Percentiles rank a stretch among this genome's conserved stretches.
Evolutionary conservation across 768 basidiomycete genomes (phyloP).

Genomic region (Leucocoprinus birnbaumii): DNA sequence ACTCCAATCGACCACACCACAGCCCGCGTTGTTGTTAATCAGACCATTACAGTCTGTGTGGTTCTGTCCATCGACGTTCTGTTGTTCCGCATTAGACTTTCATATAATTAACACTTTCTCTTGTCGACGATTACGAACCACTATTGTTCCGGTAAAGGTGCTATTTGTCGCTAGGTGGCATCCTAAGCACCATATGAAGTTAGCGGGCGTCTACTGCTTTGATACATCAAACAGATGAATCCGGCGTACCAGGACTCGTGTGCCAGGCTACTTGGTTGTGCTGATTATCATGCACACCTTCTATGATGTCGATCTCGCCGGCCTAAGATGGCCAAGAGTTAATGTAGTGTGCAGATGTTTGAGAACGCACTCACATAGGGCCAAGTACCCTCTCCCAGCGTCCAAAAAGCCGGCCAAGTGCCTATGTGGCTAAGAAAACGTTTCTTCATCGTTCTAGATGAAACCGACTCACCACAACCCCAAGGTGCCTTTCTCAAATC

Average conservation of each 20-base stretch:
- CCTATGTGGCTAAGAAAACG: conserved; percentile 46
- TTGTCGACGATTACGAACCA: conserved; percentile 37
- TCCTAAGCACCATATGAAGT: conserved; percentile 31
- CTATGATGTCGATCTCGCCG: conserved; percentile 83
- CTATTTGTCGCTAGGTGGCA: conserved; percentile 54
- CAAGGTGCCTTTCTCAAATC: conserved; percentile 85
- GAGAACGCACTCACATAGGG: conserved; percentile 47
- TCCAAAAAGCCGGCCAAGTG: conserved; percentile 87
- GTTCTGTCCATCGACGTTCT: conserved; percentile 6
- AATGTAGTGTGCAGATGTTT: conserved; percentile 1
- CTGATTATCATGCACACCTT: conserved; percentile 81
- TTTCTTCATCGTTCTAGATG: too few species aligned
- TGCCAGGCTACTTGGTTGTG: conserved; percentile 88
- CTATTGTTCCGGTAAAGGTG: conserved; percentile 61
- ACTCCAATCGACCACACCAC: conserved; percentile 78
- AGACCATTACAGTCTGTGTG: conserved; percentile 45
- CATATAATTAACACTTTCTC: background rate
- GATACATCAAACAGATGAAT: background rate
- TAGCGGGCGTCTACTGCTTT: background rate
- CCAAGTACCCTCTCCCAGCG: conserved; percentile 56
- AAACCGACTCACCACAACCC: conserved; percentile 69
- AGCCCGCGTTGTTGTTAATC: conserved; percentile 62
- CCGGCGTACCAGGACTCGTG: conserved; percentile 31
- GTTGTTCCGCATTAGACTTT: conserved; percentile 24
- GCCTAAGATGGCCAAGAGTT: conserved; percentile 33